Evolutionary conservation across 2,329 filamentous ascomycete species (phyloP).

Genomic region (Exophiala aquamarina): DNA sequence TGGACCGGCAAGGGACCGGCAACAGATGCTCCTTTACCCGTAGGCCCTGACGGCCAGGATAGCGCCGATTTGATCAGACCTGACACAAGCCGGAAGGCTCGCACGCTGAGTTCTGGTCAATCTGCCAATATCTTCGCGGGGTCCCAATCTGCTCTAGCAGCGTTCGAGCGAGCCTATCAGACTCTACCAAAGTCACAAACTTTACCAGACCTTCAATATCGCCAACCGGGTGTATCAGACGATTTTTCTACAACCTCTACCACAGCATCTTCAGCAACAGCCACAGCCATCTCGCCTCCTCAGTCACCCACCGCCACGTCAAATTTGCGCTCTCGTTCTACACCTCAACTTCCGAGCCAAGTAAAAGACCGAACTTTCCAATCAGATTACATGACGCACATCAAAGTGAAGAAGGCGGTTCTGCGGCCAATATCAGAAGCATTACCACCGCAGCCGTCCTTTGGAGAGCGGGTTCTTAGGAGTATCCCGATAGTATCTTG

Average conservation of each 20-base stretch:
- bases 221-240: slow-evolving; percentile 33
- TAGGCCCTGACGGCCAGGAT: slow-evolving; percentile 32
- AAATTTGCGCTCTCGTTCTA: slow-evolving; percentile 26
- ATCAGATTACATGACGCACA: slow-evolving; percentile 54
- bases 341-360: slow-evolving; percentile 33
- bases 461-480: slow-evolving; percentile 62
- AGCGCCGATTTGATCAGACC: slow-evolving; percentile 9
- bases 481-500: slow-evolving; percentile 69
- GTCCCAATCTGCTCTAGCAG: slow-evolving; percentile 29
- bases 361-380: too few relatives aligned
- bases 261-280: slow-evolving; percentile 45
- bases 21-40: slow-evolving; percentile 63
- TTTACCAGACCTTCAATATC: slow-evolving; percentile 34
- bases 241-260: slow-evolving; percentile 31
- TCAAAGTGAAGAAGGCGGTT: slow-evolving; percentile 65
- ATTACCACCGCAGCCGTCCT: slow-evolving; percentile 66
- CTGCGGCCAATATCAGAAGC: slow-evolving; percentile 70
- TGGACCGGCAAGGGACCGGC: slow-evolving; percentile 66
- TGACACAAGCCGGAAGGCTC: slow-evolving; percentile 20
- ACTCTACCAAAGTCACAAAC: slow-evolving; percentile 42
- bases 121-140: slow-evolving; percentile 35
- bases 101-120: slow-evolving; percentile 32
- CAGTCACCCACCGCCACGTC: slow-evolving; percentile 32
- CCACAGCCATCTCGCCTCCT: slow-evolving; percentile 26
- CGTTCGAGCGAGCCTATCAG: slow-evolving; percentile 33